Conservation (phyloP, 2,329 filamentous ascomycete genomes). For the Diaporthe sp. region DNA sequence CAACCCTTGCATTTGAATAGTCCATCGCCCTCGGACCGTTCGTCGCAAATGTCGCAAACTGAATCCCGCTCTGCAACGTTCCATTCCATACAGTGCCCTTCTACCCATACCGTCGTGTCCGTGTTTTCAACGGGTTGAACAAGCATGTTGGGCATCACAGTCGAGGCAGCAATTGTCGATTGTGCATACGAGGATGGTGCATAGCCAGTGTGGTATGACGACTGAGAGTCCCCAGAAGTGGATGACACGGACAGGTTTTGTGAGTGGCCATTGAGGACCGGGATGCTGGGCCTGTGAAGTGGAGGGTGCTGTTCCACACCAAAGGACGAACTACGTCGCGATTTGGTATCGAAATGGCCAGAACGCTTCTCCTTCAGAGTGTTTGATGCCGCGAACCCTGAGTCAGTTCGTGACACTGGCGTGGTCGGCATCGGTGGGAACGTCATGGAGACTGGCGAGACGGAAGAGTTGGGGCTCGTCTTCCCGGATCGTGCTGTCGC, state of each 20-base stretch:
- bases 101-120: conserved; percentile 85
- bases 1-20: conserved; percentile 82
- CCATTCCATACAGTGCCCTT: conserved; percentile 85
- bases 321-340: conserved; percentile 94
- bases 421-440: conserved; percentile 84
- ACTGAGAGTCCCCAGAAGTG: conserved; percentile 74
- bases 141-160: conserved; percentile 87
- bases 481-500: conserved; percentile 77
- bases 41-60: conserved; percentile 81
- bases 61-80: conserved; percentile 69
- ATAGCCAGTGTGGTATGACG: conserved; percentile 77
- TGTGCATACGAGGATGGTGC: conserved; percentile 88
- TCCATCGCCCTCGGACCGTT: conserved; percentile 78
- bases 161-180: conserved; percentile 87
- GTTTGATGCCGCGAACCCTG: conserved; percentile 86
- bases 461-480: conserved; percentile 73
- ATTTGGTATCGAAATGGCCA: conserved; percentile 84
- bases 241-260: conserved; percentile 71
- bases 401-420: conserved; percentile 90
- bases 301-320: conserved; percentile 78
- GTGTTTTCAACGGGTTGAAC: conserved; percentile 84
- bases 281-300: conserved; percentile 77
- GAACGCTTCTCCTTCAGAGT: conserved; percentile 95
- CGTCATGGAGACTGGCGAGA: conserved; percentile 82
- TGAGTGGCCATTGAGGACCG: conserved; percentile 78